Percentiles rank a stretch among this genome's conserved stretches.
These are phyloP conservation scores for Fusarium sp. DNA, from an alignment of 2,329 filamentous ascomycete species.

Conservation along the genomic window DNA sequence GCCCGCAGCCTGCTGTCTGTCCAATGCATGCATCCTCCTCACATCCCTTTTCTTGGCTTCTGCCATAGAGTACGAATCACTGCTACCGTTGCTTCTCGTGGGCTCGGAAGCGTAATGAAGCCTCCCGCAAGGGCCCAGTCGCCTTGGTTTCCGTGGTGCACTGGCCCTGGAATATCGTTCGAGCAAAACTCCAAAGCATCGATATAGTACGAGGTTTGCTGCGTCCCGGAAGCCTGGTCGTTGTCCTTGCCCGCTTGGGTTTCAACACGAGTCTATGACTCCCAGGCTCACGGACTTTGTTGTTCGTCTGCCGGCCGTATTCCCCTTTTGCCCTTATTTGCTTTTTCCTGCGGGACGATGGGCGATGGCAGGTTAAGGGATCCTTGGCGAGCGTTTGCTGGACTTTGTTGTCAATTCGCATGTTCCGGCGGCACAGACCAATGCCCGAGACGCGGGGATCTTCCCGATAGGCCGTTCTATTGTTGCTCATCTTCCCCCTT, in stretches of 20 bases:
- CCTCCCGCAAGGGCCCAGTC: constrained; percentile 33
- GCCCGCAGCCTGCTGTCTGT: background rate
- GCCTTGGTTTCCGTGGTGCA: constrained; percentile 27
- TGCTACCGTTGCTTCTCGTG: constrained; percentile 21
- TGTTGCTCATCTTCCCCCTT: constrained; percentile 18
- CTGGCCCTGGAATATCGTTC: constrained; percentile 37
- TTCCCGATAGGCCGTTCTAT: constrained; percentile 38
- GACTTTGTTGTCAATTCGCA: constrained; percentile 26
- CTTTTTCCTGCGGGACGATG: constrained; percentile 18
- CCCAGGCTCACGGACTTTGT: constrained; percentile 24
- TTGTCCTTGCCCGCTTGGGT: constrained; percentile 20
- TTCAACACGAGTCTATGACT: constrained; percentile 21
- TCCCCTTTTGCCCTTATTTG: constrained; percentile 18
- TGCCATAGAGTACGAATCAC: constrained; percentile 24
- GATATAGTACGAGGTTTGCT: constrained; percentile 25
- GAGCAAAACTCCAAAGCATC: constrained; percentile 31
- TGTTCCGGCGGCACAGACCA: constrained; percentile 26
- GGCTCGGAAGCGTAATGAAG: constrained; percentile 32
- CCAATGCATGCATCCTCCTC: constrained; percentile 10
- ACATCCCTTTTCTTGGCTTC: constrained; percentile 23
- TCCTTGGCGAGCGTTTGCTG: constrained; percentile 9
- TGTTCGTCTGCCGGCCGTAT: constrained; percentile 11
- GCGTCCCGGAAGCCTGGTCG: constrained; percentile 30
- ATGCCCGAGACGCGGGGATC: constrained; percentile 27
- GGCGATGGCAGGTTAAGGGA: constrained; percentile 27